These are phyloP conservation scores for Kodamaea leandrae DNA, from an alignment of 805 yeast genomes.

Conservation along the genomic window DNA sequence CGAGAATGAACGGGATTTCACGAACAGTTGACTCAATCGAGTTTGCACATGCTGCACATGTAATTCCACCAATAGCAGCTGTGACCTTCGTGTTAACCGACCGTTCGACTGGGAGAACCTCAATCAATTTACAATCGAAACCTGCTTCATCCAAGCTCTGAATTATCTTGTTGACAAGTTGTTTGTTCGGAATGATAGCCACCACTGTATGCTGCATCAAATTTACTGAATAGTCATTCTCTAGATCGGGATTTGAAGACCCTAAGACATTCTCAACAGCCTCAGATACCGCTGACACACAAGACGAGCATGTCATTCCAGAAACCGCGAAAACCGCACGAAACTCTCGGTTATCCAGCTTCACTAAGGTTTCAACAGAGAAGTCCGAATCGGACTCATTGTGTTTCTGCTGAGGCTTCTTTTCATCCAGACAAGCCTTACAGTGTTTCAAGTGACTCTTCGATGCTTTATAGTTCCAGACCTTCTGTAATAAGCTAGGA, in stretches of 20 bases:
- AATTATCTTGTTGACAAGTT: constrained; percentile 34
- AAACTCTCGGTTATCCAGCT: constrained; percentile 24
- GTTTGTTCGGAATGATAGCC: constrained; percentile 52
- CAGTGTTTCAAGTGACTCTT: constrained; percentile 43
- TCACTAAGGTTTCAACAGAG: constrained; percentile 28
- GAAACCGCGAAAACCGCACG: constrained; percentile 54
- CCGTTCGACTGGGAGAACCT: constrained; percentile 56
- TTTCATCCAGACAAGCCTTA: constrained; percentile 30
- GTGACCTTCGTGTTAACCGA: constrained; percentile 48
- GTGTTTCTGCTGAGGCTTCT: constrained; percentile 10
- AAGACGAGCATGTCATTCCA: constrained; percentile 43
- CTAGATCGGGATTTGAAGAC: constrained; percentile 13
- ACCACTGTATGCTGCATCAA: constrained; percentile 52
- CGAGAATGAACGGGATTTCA: constrained; percentile 51
- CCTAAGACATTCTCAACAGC: constrained; percentile 26
- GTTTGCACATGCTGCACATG: constrained; percentile 69
- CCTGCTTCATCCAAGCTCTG: constrained; percentile 31
- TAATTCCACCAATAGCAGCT: constrained; percentile 70
- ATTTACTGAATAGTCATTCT: constrained; percentile 48
- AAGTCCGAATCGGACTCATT: constrained; percentile 10
- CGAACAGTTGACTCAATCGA: constrained; percentile 49
- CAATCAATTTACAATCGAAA: constrained; percentile 50
- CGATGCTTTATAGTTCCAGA: constrained; percentile 16
- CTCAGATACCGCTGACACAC: constrained; percentile 30
- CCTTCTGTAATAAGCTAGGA: constrained; percentile 18